Percentiles rank a stretch among this genome's conserved stretches.
These are phyloP conservation scores for Phytophthora europaea DNA, from an alignment of 352 stramenopile genomes.

Conservation along the genomic window DNA sequence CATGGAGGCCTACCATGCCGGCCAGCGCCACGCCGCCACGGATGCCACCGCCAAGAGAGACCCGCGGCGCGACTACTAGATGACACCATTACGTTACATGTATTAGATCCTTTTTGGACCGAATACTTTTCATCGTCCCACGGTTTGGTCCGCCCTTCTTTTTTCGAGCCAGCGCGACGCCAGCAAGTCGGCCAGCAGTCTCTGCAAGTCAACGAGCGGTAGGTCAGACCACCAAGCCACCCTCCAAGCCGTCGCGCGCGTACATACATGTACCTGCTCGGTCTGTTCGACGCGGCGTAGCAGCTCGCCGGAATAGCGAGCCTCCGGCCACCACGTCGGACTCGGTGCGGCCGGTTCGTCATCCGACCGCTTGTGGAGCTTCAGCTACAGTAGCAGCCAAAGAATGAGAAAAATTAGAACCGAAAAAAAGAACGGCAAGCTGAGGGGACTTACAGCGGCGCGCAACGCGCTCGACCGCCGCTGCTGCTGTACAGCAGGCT, in stretches of 20 bases:
- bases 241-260: neutral
- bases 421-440: neutral
- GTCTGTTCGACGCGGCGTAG: conserved; percentile 45
- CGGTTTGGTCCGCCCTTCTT: conserved; percentile 14
- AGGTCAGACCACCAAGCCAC: neutral
- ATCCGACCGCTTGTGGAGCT: conserved; percentile 40
- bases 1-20: conserved; percentile 54
- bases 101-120: conserved; percentile 18
- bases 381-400: conserved; percentile 28
- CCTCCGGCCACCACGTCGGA: conserved; percentile 70
- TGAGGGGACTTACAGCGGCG: conserved; percentile 30
- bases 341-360: conserved; percentile 7
- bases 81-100: too few relatives aligned
- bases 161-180: conserved; percentile 8
- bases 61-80: conserved; percentile 8
- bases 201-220: neutral
- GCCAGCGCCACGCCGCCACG: conserved; percentile 27
- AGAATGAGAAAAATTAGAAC: conserved; percentile 19
- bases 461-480: conserved; percentile 39
- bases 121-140: conserved; percentile 2
- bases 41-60: conserved; percentile 7
- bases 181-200: conserved; percentile 9
- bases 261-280: conserved; percentile 46
- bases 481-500: conserved; percentile 9
- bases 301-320: conserved; percentile 48